phyloP scores from a whole-genome alignment of 306 rosid genomes.

The Gillenia trifoliata region DNA sequence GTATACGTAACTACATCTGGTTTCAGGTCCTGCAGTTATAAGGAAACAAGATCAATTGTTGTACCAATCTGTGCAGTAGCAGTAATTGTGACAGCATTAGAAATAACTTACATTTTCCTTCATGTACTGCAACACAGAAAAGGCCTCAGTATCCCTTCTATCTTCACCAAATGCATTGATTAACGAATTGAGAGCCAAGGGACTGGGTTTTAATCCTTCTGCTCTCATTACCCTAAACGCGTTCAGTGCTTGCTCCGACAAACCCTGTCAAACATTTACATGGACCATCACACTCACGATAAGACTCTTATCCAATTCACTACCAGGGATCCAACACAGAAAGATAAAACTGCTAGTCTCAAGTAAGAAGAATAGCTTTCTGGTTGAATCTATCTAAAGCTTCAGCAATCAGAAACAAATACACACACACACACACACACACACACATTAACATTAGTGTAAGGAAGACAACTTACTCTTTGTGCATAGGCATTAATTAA shows the following conservation, averaged over 20 bases:
- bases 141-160: conserved; percentile 88
- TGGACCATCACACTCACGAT: conserved; percentile 1
- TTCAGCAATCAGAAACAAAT: background rate
- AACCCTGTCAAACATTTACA: conserved; percentile 53
- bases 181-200: conserved; percentile 82
- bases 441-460: background rate
- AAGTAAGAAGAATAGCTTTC: background rate
- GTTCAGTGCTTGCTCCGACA: conserved; percentile 81
- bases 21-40: conserved; percentile 59
- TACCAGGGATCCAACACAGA: background rate
- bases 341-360: background rate
- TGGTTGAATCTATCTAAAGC: background rate
- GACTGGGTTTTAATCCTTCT: conserved; percentile 84
- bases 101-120: conserved; percentile 59
- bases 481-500: conserved; percentile 90
- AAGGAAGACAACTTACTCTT: conserved; percentile 43
- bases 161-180: conserved; percentile 90
- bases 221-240: conserved; percentile 75
- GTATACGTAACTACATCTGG: conserved; percentile 94
- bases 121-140: conserved; percentile 86
- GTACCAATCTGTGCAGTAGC: background rate
- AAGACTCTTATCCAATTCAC: background rate
- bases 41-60: conserved; percentile 16
- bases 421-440: background rate
- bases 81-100: background rate